Evolutionary conservation across 352 stramenopile genomes (phyloP), one percentile per base, ranked within the genome.

Genomic region (Pythium aristosporum): DNA sequence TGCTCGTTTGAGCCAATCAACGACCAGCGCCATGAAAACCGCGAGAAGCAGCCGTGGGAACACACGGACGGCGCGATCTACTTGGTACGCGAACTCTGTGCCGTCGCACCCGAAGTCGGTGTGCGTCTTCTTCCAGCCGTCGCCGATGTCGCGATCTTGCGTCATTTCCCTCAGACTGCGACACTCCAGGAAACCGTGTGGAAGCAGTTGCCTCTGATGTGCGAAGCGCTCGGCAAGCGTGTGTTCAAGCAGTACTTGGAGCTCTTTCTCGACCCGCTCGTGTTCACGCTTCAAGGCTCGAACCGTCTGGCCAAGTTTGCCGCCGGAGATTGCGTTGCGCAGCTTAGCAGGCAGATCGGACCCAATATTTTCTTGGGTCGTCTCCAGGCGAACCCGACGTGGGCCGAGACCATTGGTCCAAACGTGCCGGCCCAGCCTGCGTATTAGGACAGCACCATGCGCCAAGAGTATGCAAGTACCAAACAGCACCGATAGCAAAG

Each of bases 31-130:
- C 80, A 88, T 43, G 80, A 87, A 28, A 68, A 92, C 63, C 97
- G 91, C 67, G 79, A 89, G 20, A 84, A 98, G 48, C 79, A 95
- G 69, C 90, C 89, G 7, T 99, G 96, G 96, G 95, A 99, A 69
- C 87, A 96, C 67, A 94, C 91, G 11, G 96, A 99, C 61, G 96
- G 96, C 21, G 97, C 91, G 12, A 86, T 99, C 54, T 99, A 99
- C 71, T 79, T 99, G 64, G 79, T 98, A 32, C 86, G 94, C 13
- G 96, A 99, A 69, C 77, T 98, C 18, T 97, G 86, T 37, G 47
- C 42, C 18, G 79, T 91, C 3, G 75, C 79, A 2, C 82, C 84
- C 5, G 76, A 88, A 1, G 34, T 80, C 3, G 85, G 73, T 6
- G 69, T 91, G 16, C 68, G 61, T 23, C 75, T 77, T 43, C 75